Percentiles rank a stretch among this genome's conserved stretches.
phyloP scores from a whole-genome alignment of 2,329 filamentous ascomycete species.

The Botryotinia globosa region DNA sequence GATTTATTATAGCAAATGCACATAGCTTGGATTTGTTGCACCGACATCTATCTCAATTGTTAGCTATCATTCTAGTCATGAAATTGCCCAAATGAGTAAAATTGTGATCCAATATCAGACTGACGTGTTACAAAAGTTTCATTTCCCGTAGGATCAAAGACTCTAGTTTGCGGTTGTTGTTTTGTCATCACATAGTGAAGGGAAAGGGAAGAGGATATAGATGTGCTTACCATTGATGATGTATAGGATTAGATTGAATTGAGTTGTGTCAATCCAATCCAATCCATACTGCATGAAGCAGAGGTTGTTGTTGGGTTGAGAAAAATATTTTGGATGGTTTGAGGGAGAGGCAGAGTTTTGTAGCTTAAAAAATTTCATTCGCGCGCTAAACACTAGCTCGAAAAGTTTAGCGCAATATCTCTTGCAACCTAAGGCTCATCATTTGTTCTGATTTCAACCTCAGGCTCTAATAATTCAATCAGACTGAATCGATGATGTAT shows the following conservation, averaged over 20 bases:
- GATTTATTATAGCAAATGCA: neutral
- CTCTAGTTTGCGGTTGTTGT: slow-evolving; percentile 90
- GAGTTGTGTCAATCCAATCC: neutral
- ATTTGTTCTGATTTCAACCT: accelerated
- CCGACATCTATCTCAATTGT: slow-evolving; percentile 18
- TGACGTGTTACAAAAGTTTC: slow-evolving; percentile 91
- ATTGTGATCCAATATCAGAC: slow-evolving; percentile 60
- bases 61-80: slow-evolving; percentile 2
- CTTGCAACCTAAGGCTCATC: neutral
- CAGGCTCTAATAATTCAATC: too few relatives aligned
- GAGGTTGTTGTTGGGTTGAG: slow-evolving; percentile 26
- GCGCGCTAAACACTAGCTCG: slow-evolving; percentile 11
- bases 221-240: slow-evolving; percentile 29
- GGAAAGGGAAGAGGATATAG: slow-evolving; percentile 25
- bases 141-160: slow-evolving; percentile 85
- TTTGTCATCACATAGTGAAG: slow-evolving; percentile 69
- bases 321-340: neutral
- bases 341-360: slow-evolving; percentile 12
- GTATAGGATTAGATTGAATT: neutral
- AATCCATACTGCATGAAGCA: slow-evolving; percentile 24
- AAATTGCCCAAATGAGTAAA: neutral
- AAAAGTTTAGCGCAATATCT: neutral
- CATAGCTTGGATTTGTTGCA: neutral
- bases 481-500: neutral
- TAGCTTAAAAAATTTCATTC: slow-evolving; percentile 15